Conservation (phyloP, 768 basidiomycete species). For the Tephrocybe sp. region DNA sequence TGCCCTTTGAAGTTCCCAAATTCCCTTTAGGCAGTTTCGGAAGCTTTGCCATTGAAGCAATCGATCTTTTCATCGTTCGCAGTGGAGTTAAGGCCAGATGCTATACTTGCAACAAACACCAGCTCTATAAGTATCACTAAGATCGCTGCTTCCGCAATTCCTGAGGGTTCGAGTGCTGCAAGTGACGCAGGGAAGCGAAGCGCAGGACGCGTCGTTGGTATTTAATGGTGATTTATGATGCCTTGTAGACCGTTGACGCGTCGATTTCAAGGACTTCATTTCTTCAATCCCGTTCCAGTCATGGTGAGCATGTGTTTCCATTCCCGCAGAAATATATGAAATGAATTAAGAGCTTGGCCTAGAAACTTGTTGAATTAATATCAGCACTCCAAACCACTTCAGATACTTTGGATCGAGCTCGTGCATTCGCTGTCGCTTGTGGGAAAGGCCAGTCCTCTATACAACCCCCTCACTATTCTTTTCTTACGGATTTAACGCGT, state of each 20-base stretch:
- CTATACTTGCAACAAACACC: slow-evolving; percentile 91
- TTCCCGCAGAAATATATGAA: too few relatives aligned
- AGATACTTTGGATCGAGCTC: slow-evolving; percentile 73
- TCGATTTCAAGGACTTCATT: slow-evolving; percentile 67
- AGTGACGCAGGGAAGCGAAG: slow-evolving; percentile 63
- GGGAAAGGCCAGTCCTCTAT: slow-evolving; percentile 66
- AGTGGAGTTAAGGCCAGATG: slow-evolving; percentile 62
- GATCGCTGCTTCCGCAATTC: slow-evolving; percentile 80
- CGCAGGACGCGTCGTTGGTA: slow-evolving; percentile 82
- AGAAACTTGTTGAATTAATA: slow-evolving; percentile 96
- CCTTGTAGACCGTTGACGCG: background rate
- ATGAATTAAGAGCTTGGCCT: too few relatives aligned
- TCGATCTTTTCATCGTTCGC: slow-evolving; percentile 73
- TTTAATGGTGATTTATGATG: slow-evolving; percentile 17
- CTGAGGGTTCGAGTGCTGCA: slow-evolving; percentile 52
- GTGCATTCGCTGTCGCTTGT: slow-evolving; percentile 82
- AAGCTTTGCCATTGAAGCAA: slow-evolving; percentile 77
- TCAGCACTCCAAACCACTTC: slow-evolving; percentile 88
- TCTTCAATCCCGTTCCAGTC: slow-evolving; percentile 96
- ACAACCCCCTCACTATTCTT: background rate
- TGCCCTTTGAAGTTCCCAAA: background rate
- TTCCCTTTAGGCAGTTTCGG: slow-evolving; percentile 78
- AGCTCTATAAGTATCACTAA: slow-evolving; percentile 95
- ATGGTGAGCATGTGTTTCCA: too few relatives aligned
- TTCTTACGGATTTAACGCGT: background rate